Conservation (phyloP, 805 yeast species). For the Kazachstania bromeliacearum region DNA sequence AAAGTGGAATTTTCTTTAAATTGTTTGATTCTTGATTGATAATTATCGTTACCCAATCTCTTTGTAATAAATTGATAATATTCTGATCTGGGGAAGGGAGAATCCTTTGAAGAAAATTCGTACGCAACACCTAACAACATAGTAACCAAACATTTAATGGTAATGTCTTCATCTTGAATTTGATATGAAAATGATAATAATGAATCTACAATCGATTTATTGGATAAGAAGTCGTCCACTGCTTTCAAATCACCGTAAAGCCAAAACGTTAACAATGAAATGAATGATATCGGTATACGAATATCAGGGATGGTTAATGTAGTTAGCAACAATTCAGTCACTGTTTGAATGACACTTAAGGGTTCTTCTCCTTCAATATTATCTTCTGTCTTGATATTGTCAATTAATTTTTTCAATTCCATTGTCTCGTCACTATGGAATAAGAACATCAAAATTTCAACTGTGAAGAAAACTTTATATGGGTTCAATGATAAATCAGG, state of each 20-base stretch:
- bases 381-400: conserved; percentile 44
- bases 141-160: conserved; percentile 66
- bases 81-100: conserved; percentile 49
- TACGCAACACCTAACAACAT: conserved; percentile 67
- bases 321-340: conserved; percentile 63
- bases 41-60: conserved; percentile 74
- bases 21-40: conserved; percentile 60
- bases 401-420: conserved; percentile 40
- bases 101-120: conserved; percentile 60
- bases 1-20: conserved; percentile 53
- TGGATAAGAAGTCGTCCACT: conserved; percentile 64
- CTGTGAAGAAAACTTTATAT: conserved; percentile 77
- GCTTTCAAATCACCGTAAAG: conserved; percentile 68
- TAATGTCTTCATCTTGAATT: conserved; percentile 39
- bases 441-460: conserved; percentile 52
- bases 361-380: conserved; percentile 44
- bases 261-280: conserved; percentile 68
- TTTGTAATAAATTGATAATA: conserved; percentile 54
- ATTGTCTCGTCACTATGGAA: conserved; percentile 41
- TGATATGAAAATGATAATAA: conserved; percentile 56
- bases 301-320: conserved; percentile 57
- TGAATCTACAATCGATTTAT: conserved; percentile 55
- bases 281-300: conserved; percentile 66
- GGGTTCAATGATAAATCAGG: conserved; percentile 69
- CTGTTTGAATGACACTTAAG: conserved; percentile 60